Percentiles rank a stretch among this genome's conserved stretches.
Conservation (phyloP, 192 early-diverging fungal genomes). For the Coemansia sp. region DNA sequence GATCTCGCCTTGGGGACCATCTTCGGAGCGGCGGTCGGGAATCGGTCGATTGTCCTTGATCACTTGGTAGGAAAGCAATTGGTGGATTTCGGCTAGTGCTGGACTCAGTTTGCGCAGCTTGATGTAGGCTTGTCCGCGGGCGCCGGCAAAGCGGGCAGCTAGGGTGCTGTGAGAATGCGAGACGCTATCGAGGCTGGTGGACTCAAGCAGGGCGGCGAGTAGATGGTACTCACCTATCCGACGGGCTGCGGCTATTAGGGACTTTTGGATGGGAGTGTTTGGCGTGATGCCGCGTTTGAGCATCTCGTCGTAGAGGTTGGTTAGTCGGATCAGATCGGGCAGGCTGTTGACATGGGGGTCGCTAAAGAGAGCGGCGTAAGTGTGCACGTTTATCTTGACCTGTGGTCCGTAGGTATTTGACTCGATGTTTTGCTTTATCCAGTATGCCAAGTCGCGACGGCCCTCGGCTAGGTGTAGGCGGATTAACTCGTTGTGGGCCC, state of each 20-base stretch:
- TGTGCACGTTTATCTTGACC: conserved; percentile 19
- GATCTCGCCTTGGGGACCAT: background rate
- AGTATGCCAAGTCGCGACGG: conserved; percentile 15
- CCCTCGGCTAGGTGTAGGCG: conserved; percentile 26
- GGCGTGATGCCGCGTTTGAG: conserved; percentile 17
- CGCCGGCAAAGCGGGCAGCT: conserved; percentile 26
- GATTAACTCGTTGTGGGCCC: conserved; percentile 40
- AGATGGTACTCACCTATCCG: conserved; percentile 17
- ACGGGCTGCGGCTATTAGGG: conserved; percentile 24
- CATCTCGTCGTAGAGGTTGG: conserved; percentile 46
- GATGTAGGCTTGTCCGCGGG: conserved; percentile 30
- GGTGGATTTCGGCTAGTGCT: conserved; percentile 19
- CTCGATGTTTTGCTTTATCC: conserved; percentile 35
- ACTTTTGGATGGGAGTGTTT: conserved; percentile 25
- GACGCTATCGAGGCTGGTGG: background rate
- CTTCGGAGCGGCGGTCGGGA: background rate
- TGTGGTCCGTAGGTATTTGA: conserved; percentile 16
- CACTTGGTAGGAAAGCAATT: conserved; percentile 29
- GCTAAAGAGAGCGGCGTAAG: conserved; percentile 43
- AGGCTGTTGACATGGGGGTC: conserved; percentile 8
- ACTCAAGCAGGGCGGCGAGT: conserved; percentile 21
- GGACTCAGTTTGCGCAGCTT: conserved; percentile 10
- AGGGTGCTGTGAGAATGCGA: background rate
- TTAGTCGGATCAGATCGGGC: conserved; percentile 22
- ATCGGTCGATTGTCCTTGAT: conserved; percentile 29